Conservation (phyloP, 2,329 filamentous ascomycete genomes). For the Talaromyces islandicus region DNA sequence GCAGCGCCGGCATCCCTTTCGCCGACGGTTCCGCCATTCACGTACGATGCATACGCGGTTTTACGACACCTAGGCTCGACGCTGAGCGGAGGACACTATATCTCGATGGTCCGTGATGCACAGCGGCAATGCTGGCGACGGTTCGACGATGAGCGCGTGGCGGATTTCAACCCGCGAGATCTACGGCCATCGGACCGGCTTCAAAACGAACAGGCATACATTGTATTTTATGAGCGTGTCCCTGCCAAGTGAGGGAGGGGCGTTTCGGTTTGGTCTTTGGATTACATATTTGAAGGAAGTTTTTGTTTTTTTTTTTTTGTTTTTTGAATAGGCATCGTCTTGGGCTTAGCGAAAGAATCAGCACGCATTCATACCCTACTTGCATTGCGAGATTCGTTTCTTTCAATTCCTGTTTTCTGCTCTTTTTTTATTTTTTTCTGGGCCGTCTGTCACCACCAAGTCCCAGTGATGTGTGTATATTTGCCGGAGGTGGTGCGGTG, state of each 20-base stretch:
- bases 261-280: background rate
- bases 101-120: conserved; percentile 60
- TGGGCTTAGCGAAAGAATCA: background rate
- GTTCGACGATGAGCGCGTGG: conserved; percentile 54
- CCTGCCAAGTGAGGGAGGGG: conserved; percentile 29
- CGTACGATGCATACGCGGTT: conserved; percentile 82
- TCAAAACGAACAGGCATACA: conserved; percentile 60
- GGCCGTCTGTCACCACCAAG: background rate
- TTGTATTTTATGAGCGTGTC: conserved; percentile 57
- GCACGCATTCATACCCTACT: background rate
- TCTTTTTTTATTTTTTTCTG: background rate
- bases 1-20: conserved; percentile 45
- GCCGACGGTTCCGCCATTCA: conserved; percentile 51
- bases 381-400: background rate
- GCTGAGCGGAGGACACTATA: conserved; percentile 73
- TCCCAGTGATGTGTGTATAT: background rate
- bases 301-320: background rate
- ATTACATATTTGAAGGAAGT: background rate
- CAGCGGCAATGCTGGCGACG: conserved; percentile 53
- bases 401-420: background rate
- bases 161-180: conserved; percentile 53
- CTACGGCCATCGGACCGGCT: conserved; percentile 44
- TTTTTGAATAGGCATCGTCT: background rate
- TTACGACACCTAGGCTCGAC: conserved; percentile 67
- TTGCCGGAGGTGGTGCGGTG: background rate